These are phyloP conservation scores for Sisymbrium altissimum DNA, from an alignment of 345 rosid genomes.

Conservation along the genomic window DNA sequence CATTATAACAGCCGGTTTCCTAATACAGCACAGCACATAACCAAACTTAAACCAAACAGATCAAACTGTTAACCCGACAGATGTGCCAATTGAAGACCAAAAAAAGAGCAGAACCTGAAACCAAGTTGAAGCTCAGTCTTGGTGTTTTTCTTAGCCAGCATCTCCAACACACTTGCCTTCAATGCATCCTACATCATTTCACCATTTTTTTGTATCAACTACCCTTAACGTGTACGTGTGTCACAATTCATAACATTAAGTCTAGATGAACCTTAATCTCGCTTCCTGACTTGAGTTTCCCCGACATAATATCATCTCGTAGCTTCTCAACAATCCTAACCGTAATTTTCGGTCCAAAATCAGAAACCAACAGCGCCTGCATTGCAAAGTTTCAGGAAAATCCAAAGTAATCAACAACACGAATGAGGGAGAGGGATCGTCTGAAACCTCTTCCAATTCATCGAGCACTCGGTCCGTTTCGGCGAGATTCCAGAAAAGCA, in stretches of 20 bases:
- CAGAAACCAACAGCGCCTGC: conserved; percentile 84
- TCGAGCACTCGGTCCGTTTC: conserved; percentile 93
- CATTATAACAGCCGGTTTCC: conserved; percentile 92
- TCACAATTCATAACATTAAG: background rate
- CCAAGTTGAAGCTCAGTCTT: conserved; percentile 89
- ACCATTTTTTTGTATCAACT: background rate
- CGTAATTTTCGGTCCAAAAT: conserved; percentile 90
- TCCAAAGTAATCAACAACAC: background rate
- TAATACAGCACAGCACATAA: conserved; percentile 26
- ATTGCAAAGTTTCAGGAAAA: background rate
- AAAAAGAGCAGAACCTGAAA: conserved; percentile 49
- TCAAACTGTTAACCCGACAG: background rate
- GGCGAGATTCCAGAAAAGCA: conserved; percentile 90
- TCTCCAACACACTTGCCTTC: conserved; percentile 71
- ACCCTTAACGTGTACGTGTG: background rate
- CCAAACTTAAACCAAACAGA: background rate
- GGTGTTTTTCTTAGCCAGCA: conserved; percentile 59
- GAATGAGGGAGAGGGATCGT: background rate
- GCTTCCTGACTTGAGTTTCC: conserved; percentile 84
- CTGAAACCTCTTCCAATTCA: conserved; percentile 82
- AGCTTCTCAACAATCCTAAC: conserved; percentile 83
- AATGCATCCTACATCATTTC: conserved; percentile 60
- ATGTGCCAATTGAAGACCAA: background rate
- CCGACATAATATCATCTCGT: conserved; percentile 72
- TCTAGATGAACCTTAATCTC: conserved; percentile 68